Conservation (phyloP, 192 early-diverging fungal genomes). For the Gamsiella multidivaricata region DNA sequence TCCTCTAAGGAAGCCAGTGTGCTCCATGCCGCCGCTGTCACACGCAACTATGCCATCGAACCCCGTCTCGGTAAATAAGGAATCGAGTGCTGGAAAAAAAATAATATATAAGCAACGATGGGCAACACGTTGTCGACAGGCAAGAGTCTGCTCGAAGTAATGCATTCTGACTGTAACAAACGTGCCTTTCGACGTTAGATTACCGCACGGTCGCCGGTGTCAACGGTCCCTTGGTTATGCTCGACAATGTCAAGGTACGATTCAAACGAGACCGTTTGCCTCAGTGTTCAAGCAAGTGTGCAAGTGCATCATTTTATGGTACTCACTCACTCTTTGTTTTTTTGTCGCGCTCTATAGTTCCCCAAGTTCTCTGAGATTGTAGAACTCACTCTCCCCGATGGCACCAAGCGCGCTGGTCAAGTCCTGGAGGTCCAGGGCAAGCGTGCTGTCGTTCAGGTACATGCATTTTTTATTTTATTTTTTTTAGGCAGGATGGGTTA, state of each 20-base stretch:
- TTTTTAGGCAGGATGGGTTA: not conserved
- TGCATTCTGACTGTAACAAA: not conserved
- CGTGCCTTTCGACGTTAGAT: slow-evolving; percentile 64
- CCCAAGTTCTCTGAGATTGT: slow-evolving; percentile 99
- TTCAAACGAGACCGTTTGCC: no score
- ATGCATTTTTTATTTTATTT: not conserved
- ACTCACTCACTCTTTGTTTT: not conserved
- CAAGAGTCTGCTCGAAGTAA: no score
- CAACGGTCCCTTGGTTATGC: slow-evolving; percentile 97
- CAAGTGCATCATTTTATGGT: no score
- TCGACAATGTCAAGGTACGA: slow-evolving; percentile 96
- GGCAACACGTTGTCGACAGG: not conserved
- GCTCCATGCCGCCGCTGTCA: slow-evolving; percentile 88
- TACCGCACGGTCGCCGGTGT: slow-evolving; percentile 98
- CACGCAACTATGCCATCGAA: slow-evolving; percentile 85
- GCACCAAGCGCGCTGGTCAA: slow-evolving; percentile 93
- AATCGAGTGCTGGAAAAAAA: not conserved
- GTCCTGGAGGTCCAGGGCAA: slow-evolving; percentile 98
- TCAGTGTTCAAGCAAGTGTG: no score
- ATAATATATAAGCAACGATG: not conserved
- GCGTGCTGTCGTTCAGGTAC: slow-evolving; percentile 93
- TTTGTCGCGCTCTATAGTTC: slow-evolving; percentile 64
- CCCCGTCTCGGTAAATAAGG: slow-evolving; percentile 82
- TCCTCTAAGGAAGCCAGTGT: slow-evolving; percentile 75
- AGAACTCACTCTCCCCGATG: slow-evolving; percentile 95